Evolutionary conservation across 768 basidiomycete species (phyloP), one percentile per base, ranked within the genome.

Genomic region (Megacollybia marginata): DNA sequence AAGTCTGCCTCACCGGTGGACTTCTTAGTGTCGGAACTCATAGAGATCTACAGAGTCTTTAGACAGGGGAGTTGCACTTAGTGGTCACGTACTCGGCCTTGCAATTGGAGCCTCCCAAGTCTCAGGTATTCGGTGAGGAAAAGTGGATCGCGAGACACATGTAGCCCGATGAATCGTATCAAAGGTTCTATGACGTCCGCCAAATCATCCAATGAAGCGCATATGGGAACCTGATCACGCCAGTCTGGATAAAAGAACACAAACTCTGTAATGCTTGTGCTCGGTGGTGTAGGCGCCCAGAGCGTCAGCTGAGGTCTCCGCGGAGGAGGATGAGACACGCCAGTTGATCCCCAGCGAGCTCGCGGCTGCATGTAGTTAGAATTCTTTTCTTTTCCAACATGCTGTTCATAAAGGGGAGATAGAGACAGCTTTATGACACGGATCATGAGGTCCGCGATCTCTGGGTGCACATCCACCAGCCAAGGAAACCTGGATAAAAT

Each of bases 231-330:
- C 45, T 76, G 74, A 42, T 85, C 78, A 12, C 68, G 63, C 93
- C 93, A 97, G 49, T 82, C 73, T 11, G 91, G 87, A 63, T 85
- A 95, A 75, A 96, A 97, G 73, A 90, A 96, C 5, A 90, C 78
- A 57, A 91, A 95, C 46, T 85, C 81, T n/a, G 75, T 76, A 3
- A 72, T 75, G 48, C 70, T 77, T 18, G 91, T 93, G 56, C 80
- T 76, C 0, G 89, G 86, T 20, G 94, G 93, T 11, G 79, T 78
- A 3, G 94, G 94, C 2, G 88, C 85, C 64, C 78, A 78, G 4
- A 87, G 66, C 0, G 90, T 89, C n/a, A 92, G 71, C 4, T 78
- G 62, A 1, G 80, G 70, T 58, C 86, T 90, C 20, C 81, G 79
- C 18, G 75, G 63, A 10, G 76, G 72, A 6, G 79, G 69, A 5